Evolutionary conservation across 177 flowering plant genomes (phyloP).

Genomic region (Vitis hybrid): DNA sequence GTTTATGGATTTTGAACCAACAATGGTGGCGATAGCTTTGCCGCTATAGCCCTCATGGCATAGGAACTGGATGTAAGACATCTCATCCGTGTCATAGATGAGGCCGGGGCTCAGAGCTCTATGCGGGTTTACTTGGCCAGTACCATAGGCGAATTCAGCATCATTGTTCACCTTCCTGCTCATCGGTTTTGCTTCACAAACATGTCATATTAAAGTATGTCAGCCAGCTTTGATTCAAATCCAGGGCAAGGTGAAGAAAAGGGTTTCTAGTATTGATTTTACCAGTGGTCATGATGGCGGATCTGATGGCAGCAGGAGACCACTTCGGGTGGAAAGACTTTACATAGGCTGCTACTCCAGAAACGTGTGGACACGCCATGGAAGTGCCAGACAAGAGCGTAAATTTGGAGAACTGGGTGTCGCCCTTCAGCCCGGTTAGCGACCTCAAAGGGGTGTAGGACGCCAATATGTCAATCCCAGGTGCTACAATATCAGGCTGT

Average conservation of each 20-base stretch:
- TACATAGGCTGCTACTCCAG: constrained; percentile 56
- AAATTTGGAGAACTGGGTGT: constrained; percentile 43
- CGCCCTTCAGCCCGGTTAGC: constrained; percentile 48
- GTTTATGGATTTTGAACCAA: constrained; percentile 36
- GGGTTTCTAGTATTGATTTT: neutral
- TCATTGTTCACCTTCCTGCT: constrained; percentile 42
- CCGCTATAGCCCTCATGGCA: constrained; percentile 58
- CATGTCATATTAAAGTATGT: too few species aligned
- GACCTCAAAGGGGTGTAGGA: constrained; percentile 53
- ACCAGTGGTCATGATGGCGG: constrained; percentile 70
- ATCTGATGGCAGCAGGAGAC: constrained; percentile 67
- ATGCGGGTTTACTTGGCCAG: constrained; percentile 58
- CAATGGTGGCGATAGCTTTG: constrained; percentile 23
- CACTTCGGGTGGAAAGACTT: constrained; percentile 66
- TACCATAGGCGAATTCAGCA: constrained; percentile 59
- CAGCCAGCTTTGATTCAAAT: too few species aligned
- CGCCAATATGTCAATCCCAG: constrained; percentile 61
- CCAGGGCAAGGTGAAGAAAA: too few species aligned
- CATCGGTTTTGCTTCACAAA: constrained; percentile 50
- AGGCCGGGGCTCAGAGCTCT: constrained; percentile 59
- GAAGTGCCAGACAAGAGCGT: constrained; percentile 68
- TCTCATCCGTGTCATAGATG: constrained; percentile 51
- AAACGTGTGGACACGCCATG: constrained; percentile 73
- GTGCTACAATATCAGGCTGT: constrained; percentile 74
- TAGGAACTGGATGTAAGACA: constrained; percentile 53